Conservation (phyloP, 768 basidiomycete species). For the Cytidiella melzeri region DNA sequence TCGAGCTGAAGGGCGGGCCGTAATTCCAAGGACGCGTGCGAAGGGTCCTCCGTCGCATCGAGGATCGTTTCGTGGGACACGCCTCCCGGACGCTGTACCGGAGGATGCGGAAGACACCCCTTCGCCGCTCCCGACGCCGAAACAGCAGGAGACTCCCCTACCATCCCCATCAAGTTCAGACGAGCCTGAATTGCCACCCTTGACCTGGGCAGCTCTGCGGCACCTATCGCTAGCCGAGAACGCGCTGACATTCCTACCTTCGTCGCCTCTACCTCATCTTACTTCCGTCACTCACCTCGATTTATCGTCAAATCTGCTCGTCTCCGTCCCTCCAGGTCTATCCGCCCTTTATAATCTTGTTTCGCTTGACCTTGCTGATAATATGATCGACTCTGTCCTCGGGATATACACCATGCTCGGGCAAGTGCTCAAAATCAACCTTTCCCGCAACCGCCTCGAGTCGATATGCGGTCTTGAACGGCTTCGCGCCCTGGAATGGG, state of each 20-base stretch:
- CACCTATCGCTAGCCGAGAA: conserved; percentile 78
- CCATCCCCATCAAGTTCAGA: conserved; percentile 11
- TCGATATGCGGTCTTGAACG: conserved; percentile 95
- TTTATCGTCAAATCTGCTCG: conserved; percentile 85
- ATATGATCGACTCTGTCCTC: conserved; percentile 95
- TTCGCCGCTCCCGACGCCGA: conserved; percentile 1
- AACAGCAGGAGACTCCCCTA: conserved; percentile 21
- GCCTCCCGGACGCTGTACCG: conserved; percentile 50
- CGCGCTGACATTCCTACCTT: conserved; percentile 72
- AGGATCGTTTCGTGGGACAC: conserved; percentile 42
- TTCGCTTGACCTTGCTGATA: conserved; percentile 93
- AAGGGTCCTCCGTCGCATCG: conserved; percentile 26
- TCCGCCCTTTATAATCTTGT: conserved; percentile 69
- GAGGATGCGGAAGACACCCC: conserved; percentile 38
- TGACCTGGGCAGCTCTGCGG: conserved; percentile 72
- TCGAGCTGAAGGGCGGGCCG: conserved; percentile 49
- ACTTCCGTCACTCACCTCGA: conserved; percentile 78
- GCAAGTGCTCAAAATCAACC: conserved; percentile 69
- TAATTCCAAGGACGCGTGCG: conserved; percentile 36
- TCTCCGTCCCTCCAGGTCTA: conserved; percentile 79
- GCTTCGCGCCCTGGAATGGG: conserved; percentile 73
- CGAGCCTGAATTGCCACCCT: conserved; percentile 37
- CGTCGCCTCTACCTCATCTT: conserved; percentile 57
- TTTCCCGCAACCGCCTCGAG: conserved; percentile 83
- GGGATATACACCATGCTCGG: conserved; percentile 81